Conservation (phyloP, 2,329 filamentous ascomycete species). For the Xylariomycetidae sp. region DNA sequence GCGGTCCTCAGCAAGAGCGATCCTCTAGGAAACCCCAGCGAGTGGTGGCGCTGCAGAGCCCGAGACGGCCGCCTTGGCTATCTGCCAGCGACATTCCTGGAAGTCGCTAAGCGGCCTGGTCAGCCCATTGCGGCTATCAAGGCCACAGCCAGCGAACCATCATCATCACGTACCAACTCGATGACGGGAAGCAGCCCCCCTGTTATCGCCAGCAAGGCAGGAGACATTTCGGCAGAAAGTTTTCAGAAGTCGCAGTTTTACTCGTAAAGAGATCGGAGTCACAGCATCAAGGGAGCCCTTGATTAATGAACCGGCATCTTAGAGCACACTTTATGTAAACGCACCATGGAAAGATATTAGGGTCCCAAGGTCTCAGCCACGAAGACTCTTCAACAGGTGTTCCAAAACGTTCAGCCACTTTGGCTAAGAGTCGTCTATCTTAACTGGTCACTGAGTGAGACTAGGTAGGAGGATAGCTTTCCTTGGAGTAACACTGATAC, state of each 20-base stretch:
- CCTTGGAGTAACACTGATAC: too few species aligned
- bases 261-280: slow-evolving; percentile 39
- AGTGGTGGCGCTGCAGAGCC: slow-evolving; percentile 96
- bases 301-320: too few species aligned
- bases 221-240: slow-evolving; percentile 48
- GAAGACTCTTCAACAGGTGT: too few species aligned
- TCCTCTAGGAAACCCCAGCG: slow-evolving; percentile 83
- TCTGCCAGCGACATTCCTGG: slow-evolving; percentile 84
- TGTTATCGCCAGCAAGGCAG: slow-evolving; percentile 41
- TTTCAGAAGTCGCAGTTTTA: slow-evolving; percentile 58
- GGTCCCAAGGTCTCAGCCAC: too few species aligned
- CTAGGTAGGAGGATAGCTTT: too few species aligned
- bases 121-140: slow-evolving; percentile 50
- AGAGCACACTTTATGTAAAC: too few species aligned
- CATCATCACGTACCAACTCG: slow-evolving; percentile 42
- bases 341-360: too few species aligned
- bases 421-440: too few species aligned
- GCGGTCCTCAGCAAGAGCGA: slow-evolving; percentile 91
- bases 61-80: slow-evolving; percentile 89
- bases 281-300: too few species aligned
- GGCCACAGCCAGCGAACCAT: slow-evolving; percentile 37
- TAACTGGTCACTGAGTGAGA: too few species aligned
- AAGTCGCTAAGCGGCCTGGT: slow-evolving; percentile 58
- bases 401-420: too few species aligned
- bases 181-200: slow-evolving; percentile 40